Conservation (phyloP, 2,329 filamentous ascomycete species). For the Monosporascus sp. region DNA sequence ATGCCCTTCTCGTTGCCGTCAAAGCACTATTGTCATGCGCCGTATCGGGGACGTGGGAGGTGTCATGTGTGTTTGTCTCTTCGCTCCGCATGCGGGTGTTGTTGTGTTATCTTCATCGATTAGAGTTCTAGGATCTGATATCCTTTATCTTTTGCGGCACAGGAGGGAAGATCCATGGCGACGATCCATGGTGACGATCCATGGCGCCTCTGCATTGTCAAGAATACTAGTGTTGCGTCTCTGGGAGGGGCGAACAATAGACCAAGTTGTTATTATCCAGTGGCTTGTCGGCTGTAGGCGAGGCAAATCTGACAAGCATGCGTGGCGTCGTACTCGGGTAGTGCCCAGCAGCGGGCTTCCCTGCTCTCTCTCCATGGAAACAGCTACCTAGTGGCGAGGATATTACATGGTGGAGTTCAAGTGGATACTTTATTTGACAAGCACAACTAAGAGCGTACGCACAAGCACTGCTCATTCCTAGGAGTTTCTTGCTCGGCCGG, state of each 20-base stretch:
- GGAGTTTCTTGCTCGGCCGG: no score
- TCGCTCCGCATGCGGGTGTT: background rate
- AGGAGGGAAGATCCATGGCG: background rate
- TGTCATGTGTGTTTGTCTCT: background rate
- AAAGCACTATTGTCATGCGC: no score
- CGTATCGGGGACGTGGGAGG: no score
- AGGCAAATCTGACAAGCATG: background rate
- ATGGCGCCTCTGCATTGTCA: background rate
- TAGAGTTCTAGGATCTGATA: no score
- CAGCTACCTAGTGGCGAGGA: background rate
- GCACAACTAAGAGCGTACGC: background rate
- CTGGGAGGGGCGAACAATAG: background rate
- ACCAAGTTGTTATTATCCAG: no score
- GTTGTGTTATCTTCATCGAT: background rate
- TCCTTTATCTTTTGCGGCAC: no score
- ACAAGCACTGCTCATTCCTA: no score
- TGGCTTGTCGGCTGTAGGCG: no score
- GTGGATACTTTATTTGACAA: constrained; percentile 1
- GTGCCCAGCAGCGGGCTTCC: background rate
- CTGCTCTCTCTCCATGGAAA: background rate
- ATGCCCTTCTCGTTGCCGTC: no score
- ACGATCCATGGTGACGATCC: no score
- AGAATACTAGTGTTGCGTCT: background rate
- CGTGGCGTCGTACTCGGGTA: background rate
- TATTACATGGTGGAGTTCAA: background rate